Conservation (phyloP, 139 green algal species). For the Chlamydomonas applanata region DNA sequence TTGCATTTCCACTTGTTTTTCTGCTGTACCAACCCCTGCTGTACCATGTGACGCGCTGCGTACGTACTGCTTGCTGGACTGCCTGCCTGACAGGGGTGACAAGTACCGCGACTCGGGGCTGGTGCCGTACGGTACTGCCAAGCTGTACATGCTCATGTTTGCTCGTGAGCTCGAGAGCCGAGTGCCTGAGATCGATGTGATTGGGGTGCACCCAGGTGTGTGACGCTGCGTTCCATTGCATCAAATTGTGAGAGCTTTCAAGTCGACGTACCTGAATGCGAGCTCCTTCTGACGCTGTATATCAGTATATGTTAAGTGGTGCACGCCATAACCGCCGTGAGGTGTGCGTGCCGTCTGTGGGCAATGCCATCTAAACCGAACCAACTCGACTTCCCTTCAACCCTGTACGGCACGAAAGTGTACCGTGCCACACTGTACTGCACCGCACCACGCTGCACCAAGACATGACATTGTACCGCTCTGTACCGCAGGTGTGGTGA, state of each 20-base stretch:
- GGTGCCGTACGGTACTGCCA: conserved; percentile 17
- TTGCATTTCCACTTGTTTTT: too few relatives aligned
- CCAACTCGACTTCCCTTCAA: too few relatives aligned
- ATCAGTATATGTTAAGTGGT: neutral
- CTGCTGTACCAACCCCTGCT: too few relatives aligned
- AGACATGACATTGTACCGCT: neutral
- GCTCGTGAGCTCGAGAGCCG: conserved; percentile 15
- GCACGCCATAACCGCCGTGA: neutral
- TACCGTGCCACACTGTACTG: too few relatives aligned
- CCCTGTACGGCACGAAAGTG: too few relatives aligned
- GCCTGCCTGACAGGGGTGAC: conserved; percentile 4
- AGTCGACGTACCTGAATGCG: neutral
- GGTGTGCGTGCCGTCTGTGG: neutral
- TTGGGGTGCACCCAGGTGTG: conserved; percentile 25
- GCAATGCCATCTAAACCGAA: too few relatives aligned
- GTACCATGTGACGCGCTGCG: too few relatives aligned
- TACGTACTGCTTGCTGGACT: too few relatives aligned
- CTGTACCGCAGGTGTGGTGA: neutral
- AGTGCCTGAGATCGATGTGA: conserved; percentile 21
- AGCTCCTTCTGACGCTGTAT: neutral
- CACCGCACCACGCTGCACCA: too few relatives aligned
- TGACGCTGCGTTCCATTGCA: too few relatives aligned
- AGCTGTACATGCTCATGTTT: conserved; percentile 32
- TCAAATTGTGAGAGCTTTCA: neutral
- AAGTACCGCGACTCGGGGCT: conserved; percentile 32